Evolutionary conservation across 78 protist species (phyloP).

Genomic region (Dictyostelium discoideum): dicty_2.7 NC_007091.3:4426001-4426500

Average conservation of each 20-base stretch:
- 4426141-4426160: too few species aligned
- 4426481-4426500: background rate
- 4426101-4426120: slow-evolving; percentile 41
- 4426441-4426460: slow-evolving; percentile 43
- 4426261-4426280: slow-evolving; percentile 65
- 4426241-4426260: slow-evolving; percentile 54
- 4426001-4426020: background rate
- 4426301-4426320: slow-evolving; percentile 82
- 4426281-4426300: slow-evolving; percentile 70
- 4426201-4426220: slow-evolving; percentile 32
- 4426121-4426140: too few species aligned
- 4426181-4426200: background rate
- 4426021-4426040: slow-evolving; percentile 33
- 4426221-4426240: slow-evolving; percentile 27
- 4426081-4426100: slow-evolving; percentile 41
- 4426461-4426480: slow-evolving; percentile 31
- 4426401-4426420: slow-evolving; percentile 83
- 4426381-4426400: slow-evolving; percentile 72
- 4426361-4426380: slow-evolving; percentile 81
- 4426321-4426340: slow-evolving; percentile 77
- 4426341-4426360: slow-evolving; percentile 76
- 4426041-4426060: slow-evolving; percentile 2
- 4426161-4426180: too few species aligned
- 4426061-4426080: slow-evolving; percentile 64
- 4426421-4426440: slow-evolving; percentile 86